Evolutionary conservation across 306 rosid species (phyloP).

Genomic region (Amphicarpaea edgeworthii): DNA sequence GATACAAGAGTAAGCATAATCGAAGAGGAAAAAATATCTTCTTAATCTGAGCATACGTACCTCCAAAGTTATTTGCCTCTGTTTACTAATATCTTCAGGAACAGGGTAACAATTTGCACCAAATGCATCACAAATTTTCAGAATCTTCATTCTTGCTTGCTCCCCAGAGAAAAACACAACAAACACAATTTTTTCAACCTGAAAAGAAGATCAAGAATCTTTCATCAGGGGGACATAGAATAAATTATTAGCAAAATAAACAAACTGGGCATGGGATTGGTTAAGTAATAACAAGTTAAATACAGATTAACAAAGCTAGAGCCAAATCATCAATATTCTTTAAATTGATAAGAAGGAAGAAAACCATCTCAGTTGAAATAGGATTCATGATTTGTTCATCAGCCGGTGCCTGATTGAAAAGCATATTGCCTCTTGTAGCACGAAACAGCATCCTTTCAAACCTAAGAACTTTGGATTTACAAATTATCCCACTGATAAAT

Average conservation of each 20-base stretch:
- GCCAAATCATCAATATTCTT: constrained; percentile 29
- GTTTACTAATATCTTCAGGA: constrained; percentile 85
- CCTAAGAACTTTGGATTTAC: constrained; percentile 72
- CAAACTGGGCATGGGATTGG: background rate
- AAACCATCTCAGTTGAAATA: constrained; percentile 79
- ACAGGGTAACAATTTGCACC: constrained; percentile 91
- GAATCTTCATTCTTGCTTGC: constrained; percentile 82
- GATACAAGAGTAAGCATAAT: background rate
- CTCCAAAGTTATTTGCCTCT: constrained; percentile 84
- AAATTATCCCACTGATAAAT: constrained; percentile 84
- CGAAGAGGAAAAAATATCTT: constrained; percentile 26
- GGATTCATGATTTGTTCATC: constrained; percentile 84
- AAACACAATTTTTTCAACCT: constrained; percentile 85
- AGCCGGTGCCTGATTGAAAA: constrained; percentile 82
- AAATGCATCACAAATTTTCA: constrained; percentile 92
- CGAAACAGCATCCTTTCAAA: constrained; percentile 95
- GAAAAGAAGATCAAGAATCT: constrained; percentile 43
- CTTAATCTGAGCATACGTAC: constrained; percentile 55
- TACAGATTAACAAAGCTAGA: constrained; percentile 21
- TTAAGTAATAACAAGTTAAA: constrained; percentile 25
- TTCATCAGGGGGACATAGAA: constrained; percentile 11
- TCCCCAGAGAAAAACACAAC: constrained; percentile 94
- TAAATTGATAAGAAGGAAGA: constrained; percentile 43
- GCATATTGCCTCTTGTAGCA: constrained; percentile 94
- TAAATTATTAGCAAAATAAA: constrained; percentile 22